These are phyloP conservation scores for Exophiala bonariae DNA, from an alignment of 2,329 filamentous ascomycete genomes.

Conservation along the genomic window DNA sequence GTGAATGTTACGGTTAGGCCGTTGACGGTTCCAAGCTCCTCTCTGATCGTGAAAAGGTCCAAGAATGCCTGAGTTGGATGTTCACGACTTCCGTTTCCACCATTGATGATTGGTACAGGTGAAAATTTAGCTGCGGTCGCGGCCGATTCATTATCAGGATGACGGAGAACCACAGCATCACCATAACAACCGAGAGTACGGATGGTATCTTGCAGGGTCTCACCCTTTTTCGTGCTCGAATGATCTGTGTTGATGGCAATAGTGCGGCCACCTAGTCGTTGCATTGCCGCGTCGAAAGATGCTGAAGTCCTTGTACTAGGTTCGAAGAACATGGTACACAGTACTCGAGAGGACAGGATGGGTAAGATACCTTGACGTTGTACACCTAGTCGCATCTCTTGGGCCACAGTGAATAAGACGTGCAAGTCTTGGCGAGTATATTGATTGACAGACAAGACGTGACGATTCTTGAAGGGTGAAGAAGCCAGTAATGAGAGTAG, in stretches of 20 bases:
- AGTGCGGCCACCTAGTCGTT: slow-evolving; percentile 87
- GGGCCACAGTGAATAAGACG: slow-evolving; percentile 90
- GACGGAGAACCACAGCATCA: slow-evolving; percentile 93
- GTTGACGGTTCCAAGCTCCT: slow-evolving; percentile 93
- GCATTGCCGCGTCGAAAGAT: slow-evolving; percentile 98
- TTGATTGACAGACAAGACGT: slow-evolving; percentile 89
- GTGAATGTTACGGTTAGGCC: slow-evolving; percentile 95
- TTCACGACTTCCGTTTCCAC: slow-evolving; percentile 91
- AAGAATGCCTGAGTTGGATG: slow-evolving; percentile 97
- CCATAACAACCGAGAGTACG: slow-evolving; percentile 92
- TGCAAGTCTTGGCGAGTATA: slow-evolving; percentile 87
- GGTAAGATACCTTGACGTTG: slow-evolving; percentile 88
- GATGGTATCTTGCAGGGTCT: slow-evolving; percentile 88
- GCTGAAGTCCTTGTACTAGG: slow-evolving; percentile 92
- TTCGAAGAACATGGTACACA: slow-evolving; percentile 96
- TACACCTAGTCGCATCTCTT: slow-evolving; percentile 95
- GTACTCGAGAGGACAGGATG: slow-evolving; percentile 78
- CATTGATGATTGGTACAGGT: slow-evolving; percentile 91
- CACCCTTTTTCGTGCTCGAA: slow-evolving; percentile 91
- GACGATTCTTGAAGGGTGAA: slow-evolving; percentile 84
- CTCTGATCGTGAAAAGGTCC: slow-evolving; percentile 96
- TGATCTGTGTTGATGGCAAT: slow-evolving; percentile 78
- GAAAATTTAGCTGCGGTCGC: slow-evolving; percentile 83
- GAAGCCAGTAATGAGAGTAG: slow-evolving; percentile 72
- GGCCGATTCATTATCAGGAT: slow-evolving; percentile 79